Base-by-base conservation (phyloP, 768 basidiomycete genomes). In the Suillus lakei region DNA sequence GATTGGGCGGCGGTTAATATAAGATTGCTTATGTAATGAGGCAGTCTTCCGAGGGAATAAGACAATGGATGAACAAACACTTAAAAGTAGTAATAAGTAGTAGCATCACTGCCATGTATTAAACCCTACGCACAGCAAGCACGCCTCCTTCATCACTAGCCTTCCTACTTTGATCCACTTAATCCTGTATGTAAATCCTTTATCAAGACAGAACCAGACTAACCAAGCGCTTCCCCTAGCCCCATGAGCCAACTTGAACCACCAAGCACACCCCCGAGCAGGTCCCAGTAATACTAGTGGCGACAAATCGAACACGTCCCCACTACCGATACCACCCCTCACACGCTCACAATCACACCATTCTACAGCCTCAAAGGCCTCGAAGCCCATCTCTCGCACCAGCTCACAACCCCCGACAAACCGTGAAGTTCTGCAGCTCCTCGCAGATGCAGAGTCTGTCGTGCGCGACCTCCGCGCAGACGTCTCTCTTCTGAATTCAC, bases 381-480 rank as follows among this genome's bases (percentile, higher is more conserved):
- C 58, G 3, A 59, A 59, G 41, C 71, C 76, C 0, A 69, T 73
- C 18, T 63, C 73, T 60, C 70, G 65, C 12, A 67, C 68, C n/a
- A 67, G 67, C 2, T 44, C 63, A 13, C 69, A 68, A 28, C 58
- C 66, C 13, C 75, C 77, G 0, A 78, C 73, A 16, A 64, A 77
- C 26, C 75, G 75, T 44, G 82, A 84, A 61, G 73, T 84, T 30
- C 74, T 83, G 26, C 78, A 75, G n/a, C 76, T 84, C 58, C 76
- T 86, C 4, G 70, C 77, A 16, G 70, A 74, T 21, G 81, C 82
- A 60, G 83, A 84, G 67, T 76, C 80, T 55, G 78, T 80, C 7
- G 72, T 78, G 6, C 74, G 77, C 53, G 76, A 85, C 66, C 77
- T 85, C 70, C 77, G 81, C 69, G 77, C 78, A 61, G 78, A 80